Evolutionary conservation across 2,329 filamentous ascomycete genomes (phyloP), one percentile per base, ranked within the genome.

Genomic region (Fusarium succisae): DNA sequence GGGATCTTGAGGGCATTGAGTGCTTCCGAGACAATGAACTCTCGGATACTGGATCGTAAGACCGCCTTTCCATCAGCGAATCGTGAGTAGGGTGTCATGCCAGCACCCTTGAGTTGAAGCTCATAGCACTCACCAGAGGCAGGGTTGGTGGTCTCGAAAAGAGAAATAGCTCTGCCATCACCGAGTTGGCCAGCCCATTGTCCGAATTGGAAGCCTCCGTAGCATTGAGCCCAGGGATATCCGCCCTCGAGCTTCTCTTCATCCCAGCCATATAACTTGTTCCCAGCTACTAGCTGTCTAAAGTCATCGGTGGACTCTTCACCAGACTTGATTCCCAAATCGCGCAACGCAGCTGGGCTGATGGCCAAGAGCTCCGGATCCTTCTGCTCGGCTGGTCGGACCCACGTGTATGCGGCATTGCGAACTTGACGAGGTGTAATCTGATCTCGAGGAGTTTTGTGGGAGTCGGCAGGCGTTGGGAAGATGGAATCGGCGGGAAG

Each of bases 151-250:
- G 91, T 90, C 82, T 99, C 96, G 79, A 98, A 98, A 4, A 99
- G 87, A 41, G 94, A 97, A 76, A 99, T 98, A 37, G 95, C 96
- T 63, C 96, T 90, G 43, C 96, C 96, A 80, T 99, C 96, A 47
- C 96, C 96, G 3, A 99, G 90, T 82, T 99, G 96, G 11, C 96
- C 95, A 8, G 96, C 96, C 96, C 96, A 99, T 75, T 93, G 91
- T 11, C 96, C 96, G 80, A 92, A 91, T 79, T 91, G 88, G 79
- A 89, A 91, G 64, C 96, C 96, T 65, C 96, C 96, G 81, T 99
- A 99, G 84, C 96, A 98, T 84, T 99, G 96, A 38, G 96, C 95
- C 96, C 96, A 99, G 0, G 96, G 96, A 81, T 99, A 99, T 48
- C 96, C 91, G 26, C 93, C 92, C 66, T 90, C 85, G 30, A 84